A percentile compares a stretch with the other conserved stretches of the same genome.
Evolutionary conservation across 495 filamentous ascomycete species (phyloP).

Genomic region (Trichodelitschia bisporula): DNA sequence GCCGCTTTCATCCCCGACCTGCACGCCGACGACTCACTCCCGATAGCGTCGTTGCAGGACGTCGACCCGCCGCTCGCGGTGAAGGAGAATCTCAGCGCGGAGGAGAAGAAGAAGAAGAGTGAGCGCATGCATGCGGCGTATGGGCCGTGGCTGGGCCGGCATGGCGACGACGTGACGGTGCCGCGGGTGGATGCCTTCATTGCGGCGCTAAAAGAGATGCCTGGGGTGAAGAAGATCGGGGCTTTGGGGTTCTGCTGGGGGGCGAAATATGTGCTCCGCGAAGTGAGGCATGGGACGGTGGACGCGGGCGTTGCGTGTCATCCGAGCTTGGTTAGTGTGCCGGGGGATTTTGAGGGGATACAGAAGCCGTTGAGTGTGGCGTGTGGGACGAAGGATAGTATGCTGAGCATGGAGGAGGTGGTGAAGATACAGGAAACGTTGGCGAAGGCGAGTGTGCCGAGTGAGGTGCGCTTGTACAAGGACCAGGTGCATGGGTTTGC

Average conservation of each 20-base stretch:
- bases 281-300: constrained; percentile 5
- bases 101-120: constrained; percentile 6
- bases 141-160: constrained; percentile 10
- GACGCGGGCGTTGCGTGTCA: constrained; percentile 13
- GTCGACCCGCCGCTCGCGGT: constrained; percentile 11
- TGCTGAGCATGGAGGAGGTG: constrained; percentile 9
- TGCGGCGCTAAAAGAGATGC: constrained; percentile 8
- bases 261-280: constrained; percentile 11
- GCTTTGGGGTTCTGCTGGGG: constrained; percentile 15
- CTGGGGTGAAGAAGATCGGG: constrained; percentile 13
- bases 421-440: no score
- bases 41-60: constrained; percentile 9
- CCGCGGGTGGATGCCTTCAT: constrained; percentile 14
- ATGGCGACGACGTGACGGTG: constrained; percentile 11
- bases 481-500: constrained; percentile 3
- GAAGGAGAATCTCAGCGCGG: constrained; percentile 7
- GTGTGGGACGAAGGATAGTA: constrained; percentile 10
- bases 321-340: constrained; percentile 11
- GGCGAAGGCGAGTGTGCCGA: not conserved
- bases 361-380: constrained; percentile 10
- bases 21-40: constrained; percentile 11
- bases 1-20: constrained; percentile 12
- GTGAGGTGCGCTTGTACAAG: constrained; percentile 1
- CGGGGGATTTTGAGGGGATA: constrained; percentile 11
- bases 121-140: constrained; percentile 11